A percentile compares a stretch with the other conserved stretches of the same genome.
Evolutionary conservation across 2,329 filamentous ascomycete species (phyloP).

Genomic region (Fusarium illudens): DNA sequence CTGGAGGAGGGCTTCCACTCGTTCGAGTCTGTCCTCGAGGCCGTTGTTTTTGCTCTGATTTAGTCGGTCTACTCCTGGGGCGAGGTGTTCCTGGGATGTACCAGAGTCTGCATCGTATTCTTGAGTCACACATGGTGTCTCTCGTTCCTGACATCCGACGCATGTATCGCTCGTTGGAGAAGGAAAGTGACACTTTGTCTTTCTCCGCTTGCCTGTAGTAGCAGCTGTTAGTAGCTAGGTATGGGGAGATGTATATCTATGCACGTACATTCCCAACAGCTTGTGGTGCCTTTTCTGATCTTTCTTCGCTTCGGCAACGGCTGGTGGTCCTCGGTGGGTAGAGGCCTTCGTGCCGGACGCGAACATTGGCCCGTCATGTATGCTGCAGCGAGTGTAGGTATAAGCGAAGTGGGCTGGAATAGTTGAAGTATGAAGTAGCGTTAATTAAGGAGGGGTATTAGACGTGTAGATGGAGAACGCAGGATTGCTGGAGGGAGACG

Average conservation of each 20-base stretch:
- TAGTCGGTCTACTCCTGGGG: neutral
- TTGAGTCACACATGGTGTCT: neutral
- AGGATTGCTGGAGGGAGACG: neutral
- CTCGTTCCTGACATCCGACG: neutral
- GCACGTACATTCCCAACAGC: neutral
- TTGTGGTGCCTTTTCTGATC: neutral
- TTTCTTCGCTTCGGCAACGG: neutral
- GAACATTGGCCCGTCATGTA: neutral
- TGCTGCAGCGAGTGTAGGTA: neutral
- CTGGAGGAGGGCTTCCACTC: neutral
- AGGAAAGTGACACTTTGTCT: neutral
- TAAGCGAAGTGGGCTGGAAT: neutral
- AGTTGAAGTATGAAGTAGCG: neutral
- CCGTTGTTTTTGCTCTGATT: neutral
- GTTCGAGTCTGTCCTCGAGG: neutral
- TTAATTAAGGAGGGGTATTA: neutral
- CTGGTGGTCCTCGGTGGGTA: neutral
- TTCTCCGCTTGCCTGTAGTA: neutral
- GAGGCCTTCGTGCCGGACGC: neutral
- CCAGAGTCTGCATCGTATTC: neutral
- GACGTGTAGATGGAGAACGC: neutral
- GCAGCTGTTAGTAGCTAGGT: neutral
- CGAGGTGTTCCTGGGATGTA: neutral
- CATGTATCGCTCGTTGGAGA: neutral
- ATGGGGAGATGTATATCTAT: neutral